Base-by-base conservation (phyloP, 2,329 filamentous ascomycete species). In the Plenodomus lindquistii region DNA sequence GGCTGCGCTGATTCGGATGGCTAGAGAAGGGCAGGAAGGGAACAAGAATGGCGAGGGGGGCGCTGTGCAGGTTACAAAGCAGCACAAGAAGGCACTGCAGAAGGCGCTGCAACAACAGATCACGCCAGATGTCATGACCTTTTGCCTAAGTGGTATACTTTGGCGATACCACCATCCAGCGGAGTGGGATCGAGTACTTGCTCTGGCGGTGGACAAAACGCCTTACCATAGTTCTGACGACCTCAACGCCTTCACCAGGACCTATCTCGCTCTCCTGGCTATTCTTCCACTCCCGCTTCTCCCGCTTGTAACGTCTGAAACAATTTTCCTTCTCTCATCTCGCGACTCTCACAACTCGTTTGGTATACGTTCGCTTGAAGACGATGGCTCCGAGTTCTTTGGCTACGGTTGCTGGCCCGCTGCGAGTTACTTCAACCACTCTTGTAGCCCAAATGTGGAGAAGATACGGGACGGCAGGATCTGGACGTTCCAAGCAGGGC, bases 391-490 rank as follows among this genome's bases (percentile, higher is more conserved):
- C 8, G 77, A 79, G 57, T 79, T 78, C 57, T 74, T 79, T 50
- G 77, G 77, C 15, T 79, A 75, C 40, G 76, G 72, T 0, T 69
- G 78, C 27, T 79, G 76, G 70, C 73, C 76, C 0, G 60, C 62
- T 4, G 76, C 77, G 1, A 75, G 71, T 51, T 79, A 77, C 60
- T 79, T 78, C 66, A 79, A 79, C 42, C 77, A 79, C 52, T 73
- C 69, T 4, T 79, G 77, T 56, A 59, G 42, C 15, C 75, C 76
- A 19, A 79, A 75, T 37, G 52, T 79, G 1, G 60, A 59, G 37
- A 79, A 79, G 67, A 60, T 53, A 35, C 62, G 77, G 9, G 60
- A 62, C 1, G 76, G 76, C 0, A 56, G 73, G 31, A 50, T 40
- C 19, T 79, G 77, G 77, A 48, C 62, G 36, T 79, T 79, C 42